Conservation (phyloP, 306 rosid genomes). For the Arachis hypogaea region DNA sequence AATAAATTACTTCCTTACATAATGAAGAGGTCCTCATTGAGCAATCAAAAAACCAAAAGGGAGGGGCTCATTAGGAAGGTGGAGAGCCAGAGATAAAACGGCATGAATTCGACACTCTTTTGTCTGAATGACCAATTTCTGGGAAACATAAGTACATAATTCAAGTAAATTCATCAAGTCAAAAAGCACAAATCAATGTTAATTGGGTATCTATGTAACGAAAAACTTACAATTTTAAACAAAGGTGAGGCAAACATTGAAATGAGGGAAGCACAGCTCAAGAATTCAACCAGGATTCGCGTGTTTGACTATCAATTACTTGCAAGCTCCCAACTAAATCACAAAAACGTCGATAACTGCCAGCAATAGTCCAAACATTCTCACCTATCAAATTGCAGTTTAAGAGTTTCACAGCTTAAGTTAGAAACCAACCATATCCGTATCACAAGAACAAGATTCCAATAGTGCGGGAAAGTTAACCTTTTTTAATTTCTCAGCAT, state of each 20-base stretch:
- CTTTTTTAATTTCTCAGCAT: slow-evolving; percentile 61
- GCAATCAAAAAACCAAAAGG: slow-evolving; percentile 70
- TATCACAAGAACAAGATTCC: slow-evolving; percentile 18
- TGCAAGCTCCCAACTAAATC: slow-evolving; percentile 63
- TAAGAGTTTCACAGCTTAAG: slow-evolving; percentile 5
- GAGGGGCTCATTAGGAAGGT: slow-evolving; percentile 82
- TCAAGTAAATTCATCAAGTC: slow-evolving; percentile 10
- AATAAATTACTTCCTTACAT: slow-evolving; percentile 52
- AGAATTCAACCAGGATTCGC: slow-evolving; percentile 60
- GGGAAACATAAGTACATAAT: slow-evolving; percentile 27
- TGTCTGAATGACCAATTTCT: slow-evolving; percentile 82
- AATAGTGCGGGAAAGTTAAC: slow-evolving; percentile 39
- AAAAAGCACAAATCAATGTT: neutral
- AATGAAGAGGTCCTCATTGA: slow-evolving; percentile 63
- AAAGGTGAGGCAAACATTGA: slow-evolving; percentile 91
- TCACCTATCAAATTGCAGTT: slow-evolving; percentile 52
- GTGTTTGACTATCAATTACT: slow-evolving; percentile 32
- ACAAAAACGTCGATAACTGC: slow-evolving; percentile 56
- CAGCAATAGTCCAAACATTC: slow-evolving; percentile 60
- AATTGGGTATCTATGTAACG: slow-evolving; percentile 3
- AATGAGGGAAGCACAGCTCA: slow-evolving; percentile 71
- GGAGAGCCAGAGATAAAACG: slow-evolving; percentile 84
- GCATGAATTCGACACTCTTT: slow-evolving; percentile 82
- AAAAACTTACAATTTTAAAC: slow-evolving; percentile 74
- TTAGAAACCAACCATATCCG: slow-evolving; percentile 26